Evolutionary conservation across 441 rosid genomes (phyloP).

Genomic region (Gossypium laxum): DNA sequence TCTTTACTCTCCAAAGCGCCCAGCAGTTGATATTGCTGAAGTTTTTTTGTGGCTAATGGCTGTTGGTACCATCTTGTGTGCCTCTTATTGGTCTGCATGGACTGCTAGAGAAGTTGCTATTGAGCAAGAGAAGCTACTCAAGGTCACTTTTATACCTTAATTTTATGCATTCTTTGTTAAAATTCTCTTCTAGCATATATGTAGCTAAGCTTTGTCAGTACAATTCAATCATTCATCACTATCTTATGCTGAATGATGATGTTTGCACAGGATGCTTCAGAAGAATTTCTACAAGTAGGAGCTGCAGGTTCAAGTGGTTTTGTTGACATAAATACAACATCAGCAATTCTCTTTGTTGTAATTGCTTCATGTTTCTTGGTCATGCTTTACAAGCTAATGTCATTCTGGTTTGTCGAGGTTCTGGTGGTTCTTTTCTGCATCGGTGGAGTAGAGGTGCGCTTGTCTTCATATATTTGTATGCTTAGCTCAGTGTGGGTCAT

Average conservation of each 20-base stretch:
- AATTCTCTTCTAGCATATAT: not conserved
- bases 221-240: conserved; percentile 3
- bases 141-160: conserved; percentile 25
- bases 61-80: conserved; percentile 41
- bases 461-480: not conserved
- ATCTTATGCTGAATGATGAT: not conserved
- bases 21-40: conserved; percentile 43
- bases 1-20: conserved; percentile 44
- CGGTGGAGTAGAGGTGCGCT: conserved; percentile 42
- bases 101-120: conserved; percentile 48
- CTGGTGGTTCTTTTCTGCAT: conserved; percentile 48
- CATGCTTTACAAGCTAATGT: conserved; percentile 51
- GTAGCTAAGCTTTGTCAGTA: not conserved
- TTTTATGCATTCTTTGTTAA: conserved; percentile 3
- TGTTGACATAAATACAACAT: conserved; percentile 32
- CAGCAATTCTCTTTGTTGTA: conserved; percentile 41
- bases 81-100: conserved; percentile 49
- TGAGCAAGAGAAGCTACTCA: conserved; percentile 42
- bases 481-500: not conserved
- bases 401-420: conserved; percentile 43
- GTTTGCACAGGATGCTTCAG: conserved; percentile 35
- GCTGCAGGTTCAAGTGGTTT: conserved; percentile 27
- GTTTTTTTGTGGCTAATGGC: conserved; percentile 57
- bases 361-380: conserved; percentile 49
- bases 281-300: conserved; percentile 23